Evolutionary conservation across 2,329 filamentous ascomycete genomes (phyloP).

Genomic region (Diaporthe citrichinensis): DNA sequence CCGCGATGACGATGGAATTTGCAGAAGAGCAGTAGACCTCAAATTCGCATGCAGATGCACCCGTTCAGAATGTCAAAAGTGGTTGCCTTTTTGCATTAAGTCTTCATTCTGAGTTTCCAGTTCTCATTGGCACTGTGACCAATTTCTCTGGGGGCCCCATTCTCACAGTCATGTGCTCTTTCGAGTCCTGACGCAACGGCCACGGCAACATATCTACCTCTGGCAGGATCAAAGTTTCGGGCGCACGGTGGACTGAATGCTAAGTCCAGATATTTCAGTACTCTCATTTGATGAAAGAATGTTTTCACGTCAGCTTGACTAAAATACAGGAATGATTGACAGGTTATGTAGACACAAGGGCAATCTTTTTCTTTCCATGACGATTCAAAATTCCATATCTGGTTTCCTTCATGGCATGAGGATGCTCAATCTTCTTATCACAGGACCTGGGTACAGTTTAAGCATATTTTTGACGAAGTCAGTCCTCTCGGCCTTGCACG

Average conservation of each 20-base stretch:
- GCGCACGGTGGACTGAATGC: background rate
- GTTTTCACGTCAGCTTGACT: background rate
- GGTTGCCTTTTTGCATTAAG: background rate
- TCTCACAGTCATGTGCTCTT: no score
- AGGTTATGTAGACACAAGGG: background rate
- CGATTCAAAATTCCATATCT: background rate
- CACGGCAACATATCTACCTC: no score
- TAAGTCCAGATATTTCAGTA: background rate
- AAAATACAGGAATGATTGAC: background rate
- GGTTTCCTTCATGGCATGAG: background rate
- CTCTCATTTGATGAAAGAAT: background rate
- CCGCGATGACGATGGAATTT: background rate
- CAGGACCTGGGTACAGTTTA: background rate
- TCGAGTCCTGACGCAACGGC: no score
- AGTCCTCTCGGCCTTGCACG: background rate
- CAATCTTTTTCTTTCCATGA: background rate
- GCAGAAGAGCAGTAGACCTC: background rate
- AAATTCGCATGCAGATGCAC: background rate
- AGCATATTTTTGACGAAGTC: background rate
- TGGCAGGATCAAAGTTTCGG: no score
- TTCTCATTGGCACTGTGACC: background rate
- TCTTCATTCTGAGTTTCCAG: background rate
- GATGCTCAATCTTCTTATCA: background rate
- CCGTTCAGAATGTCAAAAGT: background rate
- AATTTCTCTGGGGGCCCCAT: background rate